Base-by-base conservation (phyloP, 176 grass and related monocot genomes). In the Thinopyrum elongatum region DNA sequence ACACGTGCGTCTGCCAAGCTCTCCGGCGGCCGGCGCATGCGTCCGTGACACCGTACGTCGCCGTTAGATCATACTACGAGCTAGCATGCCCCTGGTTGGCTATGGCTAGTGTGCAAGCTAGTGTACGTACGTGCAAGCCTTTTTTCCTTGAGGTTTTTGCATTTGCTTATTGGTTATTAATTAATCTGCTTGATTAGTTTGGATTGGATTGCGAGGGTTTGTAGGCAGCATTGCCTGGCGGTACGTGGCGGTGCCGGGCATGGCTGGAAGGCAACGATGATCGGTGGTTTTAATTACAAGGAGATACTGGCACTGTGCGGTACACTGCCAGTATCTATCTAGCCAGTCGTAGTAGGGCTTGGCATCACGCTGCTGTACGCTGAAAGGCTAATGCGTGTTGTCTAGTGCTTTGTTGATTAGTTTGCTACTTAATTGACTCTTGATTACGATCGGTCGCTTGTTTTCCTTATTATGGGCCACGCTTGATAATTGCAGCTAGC, bases 361-460 rank as follows among this genome's bases (percentile, higher is more conserved):
- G 72, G 53, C 46, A 47, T 68, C 84, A 13, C 74, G 76, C 28
- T 83, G 66, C 62, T 84, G 88, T 78, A 79, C 84, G 80, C 87
- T 84, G 85, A 81, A 74, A 76, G 69, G 76, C 47, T 63, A 60
- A 76, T 70, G 77, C 27, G 60, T 79, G 78, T 81, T 84, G 76
- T 70, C 84, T 84, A 87, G 80, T 84, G 85, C 49, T 81, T 73
- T 90, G 55, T 84, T 80, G 80, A 68, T 64, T 80, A 80, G 59
- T 51, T 75, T 75, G 72, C 44, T 28, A 51, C 27, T 39, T 39
- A 76, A 81, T 80, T 74, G 28, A 62, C 76, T 62, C 51, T 27
- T 55, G 44, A 74, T 74, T 39, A 87, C 49, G 44, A 51, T 23
- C 26, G 58, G 22, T 80, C 14, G 72, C 42, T 51, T 30, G 74